Evolutionary conservation across 2,329 filamentous ascomycete genomes (phyloP).

Genomic region (Dissoconium aciculare): DNA sequence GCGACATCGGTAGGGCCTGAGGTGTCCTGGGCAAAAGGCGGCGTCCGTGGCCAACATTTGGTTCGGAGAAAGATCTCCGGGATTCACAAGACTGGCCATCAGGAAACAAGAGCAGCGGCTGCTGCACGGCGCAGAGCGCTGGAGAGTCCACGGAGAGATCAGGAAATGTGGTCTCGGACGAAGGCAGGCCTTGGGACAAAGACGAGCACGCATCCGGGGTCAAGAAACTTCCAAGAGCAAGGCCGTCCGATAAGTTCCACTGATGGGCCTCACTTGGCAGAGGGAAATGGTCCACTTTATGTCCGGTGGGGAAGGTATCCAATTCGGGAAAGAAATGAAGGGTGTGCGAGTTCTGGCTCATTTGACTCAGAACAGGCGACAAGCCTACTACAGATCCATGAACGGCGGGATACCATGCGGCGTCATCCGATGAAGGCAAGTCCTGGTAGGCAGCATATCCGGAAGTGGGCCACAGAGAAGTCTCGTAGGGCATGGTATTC

Average conservation of each 20-base stretch:
- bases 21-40: not conserved
- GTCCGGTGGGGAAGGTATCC: not conserved
- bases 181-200: too few species aligned
- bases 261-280: not conserved
- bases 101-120: not conserved
- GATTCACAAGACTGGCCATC: not conserved
- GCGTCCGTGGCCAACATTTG: not conserved
- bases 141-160: not conserved
- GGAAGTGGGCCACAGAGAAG: not conserved
- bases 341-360: constrained; percentile 22
- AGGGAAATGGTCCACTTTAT: too few species aligned
- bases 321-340: constrained; percentile 17
- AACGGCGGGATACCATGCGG: constrained; percentile 13
- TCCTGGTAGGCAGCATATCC: constrained; percentile 9
- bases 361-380: constrained; percentile 24
- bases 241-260: not conserved
- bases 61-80: not conserved
- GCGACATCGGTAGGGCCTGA: not conserved
- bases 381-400: constrained; percentile 22
- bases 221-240: not conserved
- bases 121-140: not conserved
- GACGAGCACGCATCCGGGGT: not conserved
- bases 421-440: constrained; percentile 10
- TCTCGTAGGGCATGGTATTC: constrained; percentile 6
- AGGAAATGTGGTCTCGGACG: too few species aligned